phyloP scores from a whole-genome alignment of 1,284 basidiomycete genomes.

The Ceratobasidium sp. region DNA sequence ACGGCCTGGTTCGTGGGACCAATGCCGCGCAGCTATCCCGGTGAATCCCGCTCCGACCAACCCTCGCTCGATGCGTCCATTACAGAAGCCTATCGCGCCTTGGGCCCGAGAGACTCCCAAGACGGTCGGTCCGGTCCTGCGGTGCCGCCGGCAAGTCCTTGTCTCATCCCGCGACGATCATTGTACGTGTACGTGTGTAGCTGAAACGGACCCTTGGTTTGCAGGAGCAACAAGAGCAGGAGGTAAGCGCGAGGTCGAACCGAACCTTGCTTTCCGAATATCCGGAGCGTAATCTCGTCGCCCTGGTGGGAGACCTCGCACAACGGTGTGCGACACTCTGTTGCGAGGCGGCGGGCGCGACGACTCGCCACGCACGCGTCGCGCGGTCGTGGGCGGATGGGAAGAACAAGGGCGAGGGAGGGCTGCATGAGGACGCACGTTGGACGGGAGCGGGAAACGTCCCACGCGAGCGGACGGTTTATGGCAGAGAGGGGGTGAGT shows the following conservation, averaged over 20 bases:
- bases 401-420: conserved; percentile 1
- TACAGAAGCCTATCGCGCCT: conserved; percentile 63
- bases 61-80: conserved; percentile 61
- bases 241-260: conserved; percentile 37
- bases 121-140: conserved; percentile 40
- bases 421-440: conserved; percentile 15
- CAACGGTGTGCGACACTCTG: conserved; percentile 73
- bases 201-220: conserved; percentile 41
- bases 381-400: conserved; percentile 14
- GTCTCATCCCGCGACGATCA: conserved; percentile 39
- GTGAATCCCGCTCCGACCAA: conserved; percentile 66
- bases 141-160: conserved; percentile 33
- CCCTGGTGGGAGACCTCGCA: conserved; percentile 73
- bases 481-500: conserved; percentile 34
- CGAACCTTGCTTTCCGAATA: conserved; percentile 43
- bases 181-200: conserved; percentile 27
- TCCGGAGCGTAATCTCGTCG: conserved; percentile 75
- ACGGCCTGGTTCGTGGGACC: conserved; percentile 82
- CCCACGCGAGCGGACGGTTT: conserved; percentile 30
- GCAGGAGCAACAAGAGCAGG: conserved; percentile 24
- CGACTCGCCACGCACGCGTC: conserved; percentile 62
- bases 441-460: background rate
- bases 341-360: conserved; percentile 71
- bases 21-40: conserved; percentile 69
- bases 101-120: conserved; percentile 48